Conservation (phyloP, 2,329 filamentous ascomycete species). For the Paecilomyces formosus region DNA sequence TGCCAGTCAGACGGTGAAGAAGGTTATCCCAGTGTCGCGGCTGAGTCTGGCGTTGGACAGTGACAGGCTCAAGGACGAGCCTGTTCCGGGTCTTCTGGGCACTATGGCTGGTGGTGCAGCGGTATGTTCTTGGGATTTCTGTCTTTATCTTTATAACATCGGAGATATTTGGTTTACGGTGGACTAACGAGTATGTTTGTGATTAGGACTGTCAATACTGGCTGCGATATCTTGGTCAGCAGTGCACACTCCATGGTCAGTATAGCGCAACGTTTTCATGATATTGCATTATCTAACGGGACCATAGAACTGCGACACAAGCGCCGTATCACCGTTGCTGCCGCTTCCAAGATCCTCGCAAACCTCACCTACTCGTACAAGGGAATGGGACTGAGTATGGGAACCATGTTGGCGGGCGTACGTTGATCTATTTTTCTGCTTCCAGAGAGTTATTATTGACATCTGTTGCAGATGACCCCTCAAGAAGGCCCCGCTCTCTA, state of each 20-base stretch:
- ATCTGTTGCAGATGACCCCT: conserved; percentile 39
- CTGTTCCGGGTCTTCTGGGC: conserved; percentile 59
- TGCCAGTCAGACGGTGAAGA: conserved; percentile 98
- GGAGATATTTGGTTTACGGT: not conserved
- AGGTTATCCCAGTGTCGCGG: conserved; percentile 64
- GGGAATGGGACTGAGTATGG: conserved; percentile 97
- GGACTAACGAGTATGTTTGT: conserved; percentile 6
- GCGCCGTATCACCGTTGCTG: conserved; percentile 94
- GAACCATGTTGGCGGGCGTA: conserved; percentile 98
- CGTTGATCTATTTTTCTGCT: conserved; percentile 67
- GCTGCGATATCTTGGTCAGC: conserved; percentile 97
- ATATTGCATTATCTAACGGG: conserved; percentile 2
- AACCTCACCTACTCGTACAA: conserved; percentile 99
- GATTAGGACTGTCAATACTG: conserved; percentile 93
- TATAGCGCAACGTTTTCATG: not conserved
- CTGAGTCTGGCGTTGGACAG: conserved; percentile 27
- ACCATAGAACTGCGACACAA: conserved; percentile 80
- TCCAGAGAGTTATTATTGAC: not conserved
- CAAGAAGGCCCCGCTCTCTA: conserved; percentile 96
- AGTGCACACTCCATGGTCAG: conserved; percentile 84
- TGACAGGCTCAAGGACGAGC: conserved; percentile 25
- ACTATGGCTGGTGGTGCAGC: conserved; percentile 98
- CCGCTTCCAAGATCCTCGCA: conserved; percentile 95
- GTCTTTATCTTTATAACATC: not conserved
- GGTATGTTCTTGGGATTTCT: conserved; percentile 39